Evolutionary conservation across 148 eudicot species (phyloP).

Genomic region (Silene uniflora): DNA sequence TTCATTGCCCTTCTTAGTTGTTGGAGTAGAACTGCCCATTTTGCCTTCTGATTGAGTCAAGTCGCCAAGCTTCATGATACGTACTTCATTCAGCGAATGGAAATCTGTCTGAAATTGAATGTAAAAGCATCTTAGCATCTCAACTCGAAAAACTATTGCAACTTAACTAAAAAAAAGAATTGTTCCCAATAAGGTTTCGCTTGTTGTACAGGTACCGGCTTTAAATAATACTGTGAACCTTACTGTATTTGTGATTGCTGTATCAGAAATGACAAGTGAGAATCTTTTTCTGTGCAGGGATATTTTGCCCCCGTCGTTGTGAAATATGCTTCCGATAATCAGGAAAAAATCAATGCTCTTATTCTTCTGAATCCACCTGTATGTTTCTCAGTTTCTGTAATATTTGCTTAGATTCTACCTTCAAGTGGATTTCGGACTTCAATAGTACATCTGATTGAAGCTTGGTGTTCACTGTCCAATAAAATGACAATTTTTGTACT

Average conservation of each 20-base stretch:
- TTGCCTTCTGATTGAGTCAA: constrained; percentile 30
- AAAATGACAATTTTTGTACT: no score
- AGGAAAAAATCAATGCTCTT: no score
- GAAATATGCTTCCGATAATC: no score
- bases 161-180: no score
- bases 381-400: no score
- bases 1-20: not conserved
- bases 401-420: no score
- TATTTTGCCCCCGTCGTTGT: no score
- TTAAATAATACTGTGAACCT: not conserved
- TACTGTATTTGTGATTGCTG: not conserved
- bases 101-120: constrained; percentile 60
- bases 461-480: no score
- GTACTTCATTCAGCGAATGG: constrained; percentile 62
- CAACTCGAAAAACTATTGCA: not conserved
- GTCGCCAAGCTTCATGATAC: constrained; percentile 46
- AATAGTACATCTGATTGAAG: no score
- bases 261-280: not conserved
- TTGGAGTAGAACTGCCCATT: not conserved
- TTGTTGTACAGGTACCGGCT: constrained; percentile 73
- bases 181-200: constrained; percentile 54
- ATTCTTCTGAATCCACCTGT: no score
- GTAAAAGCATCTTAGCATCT: not conserved
- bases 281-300: constrained; percentile 49
- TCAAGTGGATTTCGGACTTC: no score